Conservation (phyloP, 176 grass and related monocot genomes). For the Avena atlantica region DNA sequence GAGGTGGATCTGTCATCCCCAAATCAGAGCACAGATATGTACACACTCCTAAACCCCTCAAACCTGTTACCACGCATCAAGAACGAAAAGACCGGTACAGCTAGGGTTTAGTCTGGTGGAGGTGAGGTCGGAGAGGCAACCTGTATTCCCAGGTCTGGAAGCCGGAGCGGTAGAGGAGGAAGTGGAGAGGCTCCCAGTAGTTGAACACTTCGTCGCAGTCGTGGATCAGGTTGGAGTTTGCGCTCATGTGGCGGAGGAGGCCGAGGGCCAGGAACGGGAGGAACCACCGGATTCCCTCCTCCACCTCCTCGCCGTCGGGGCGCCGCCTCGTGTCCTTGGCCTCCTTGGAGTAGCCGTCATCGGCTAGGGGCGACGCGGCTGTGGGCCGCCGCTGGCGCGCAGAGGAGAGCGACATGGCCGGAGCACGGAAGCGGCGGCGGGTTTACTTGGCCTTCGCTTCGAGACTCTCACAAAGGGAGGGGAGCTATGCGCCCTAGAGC, state of each 20-base stretch:
- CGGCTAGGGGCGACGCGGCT: conserved; percentile 36
- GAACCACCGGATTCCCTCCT: conserved; percentile 73
- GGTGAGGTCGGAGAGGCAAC: conserved; percentile 29
- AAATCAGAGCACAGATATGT: neutral
- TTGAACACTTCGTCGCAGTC: conserved; percentile 99
- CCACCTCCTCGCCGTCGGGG: conserved; percentile 37
- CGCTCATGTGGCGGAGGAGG: conserved; percentile 88
- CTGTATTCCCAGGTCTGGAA: conserved; percentile 99
- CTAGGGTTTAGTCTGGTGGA: conserved; percentile 27
- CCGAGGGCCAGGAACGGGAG: conserved; percentile 79
- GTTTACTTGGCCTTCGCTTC: conserved; percentile 13
- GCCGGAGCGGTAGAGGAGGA: conserved; percentile 90
- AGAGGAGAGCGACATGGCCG: conserved; percentile 69
- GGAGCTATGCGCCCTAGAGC: neutral
- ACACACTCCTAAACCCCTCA: neutral
- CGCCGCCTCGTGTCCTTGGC: conserved; percentile 60
- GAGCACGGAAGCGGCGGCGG: neutral
- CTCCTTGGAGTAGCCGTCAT: conserved; percentile 78
- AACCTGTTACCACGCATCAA: conserved; percentile 1
- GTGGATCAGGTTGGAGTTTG: conserved; percentile 97
- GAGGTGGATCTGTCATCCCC: conserved; percentile 29
- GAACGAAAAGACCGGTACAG: conserved; percentile 13
- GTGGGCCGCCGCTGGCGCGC: conserved; percentile 70
- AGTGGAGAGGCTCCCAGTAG: conserved; percentile 99
- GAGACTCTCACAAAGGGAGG: neutral